Evolutionary conservation across 495 filamentous ascomycete species (phyloP).

Genomic region (Neurospora tetrasperma): DNA sequence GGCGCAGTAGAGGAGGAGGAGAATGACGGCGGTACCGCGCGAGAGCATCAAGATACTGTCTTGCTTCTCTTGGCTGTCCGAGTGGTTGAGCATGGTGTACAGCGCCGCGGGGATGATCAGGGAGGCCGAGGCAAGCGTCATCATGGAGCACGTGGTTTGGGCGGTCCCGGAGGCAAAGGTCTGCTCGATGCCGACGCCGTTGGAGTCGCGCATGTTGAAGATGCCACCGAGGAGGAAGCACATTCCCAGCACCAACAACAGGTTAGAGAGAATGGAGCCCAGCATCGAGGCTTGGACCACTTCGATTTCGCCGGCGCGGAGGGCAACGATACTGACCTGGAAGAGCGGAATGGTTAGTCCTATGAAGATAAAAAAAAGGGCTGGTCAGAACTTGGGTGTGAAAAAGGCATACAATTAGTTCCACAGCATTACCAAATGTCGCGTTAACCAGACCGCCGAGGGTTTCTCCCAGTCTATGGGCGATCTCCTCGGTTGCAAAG

Average conservation of each 20-base stretch:
- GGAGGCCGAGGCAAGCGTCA: slow-evolving; percentile 84
- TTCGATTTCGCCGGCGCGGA: slow-evolving; percentile 76
- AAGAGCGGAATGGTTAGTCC: slow-evolving; percentile 9
- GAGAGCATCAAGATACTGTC: slow-evolving; percentile 72
- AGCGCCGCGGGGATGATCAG: slow-evolving; percentile 85
- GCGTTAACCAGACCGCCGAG: slow-evolving; percentile 90
- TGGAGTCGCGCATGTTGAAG: slow-evolving; percentile 35
- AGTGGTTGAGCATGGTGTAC: slow-evolving; percentile 34
- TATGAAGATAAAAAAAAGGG: slow-evolving; percentile 7
- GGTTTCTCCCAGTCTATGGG: slow-evolving; percentile 74
- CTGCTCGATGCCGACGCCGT: slow-evolving; percentile 48
- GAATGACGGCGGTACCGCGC: slow-evolving; percentile 80
- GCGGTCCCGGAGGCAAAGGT: slow-evolving; percentile 79
- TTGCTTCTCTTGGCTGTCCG: slow-evolving; percentile 33
- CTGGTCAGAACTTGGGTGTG: slow-evolving; percentile 8
- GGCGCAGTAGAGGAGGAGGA: slow-evolving; percentile 77
- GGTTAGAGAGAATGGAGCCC: slow-evolving; percentile 91
- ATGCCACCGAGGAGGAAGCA: slow-evolving; percentile 90
- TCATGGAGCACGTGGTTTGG: slow-evolving; percentile 90
- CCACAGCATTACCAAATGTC: slow-evolving; percentile 96
- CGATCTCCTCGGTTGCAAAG: slow-evolving; percentile 91
- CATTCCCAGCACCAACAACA: slow-evolving; percentile 89
- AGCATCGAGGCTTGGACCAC: slow-evolving; percentile 98
- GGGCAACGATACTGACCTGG: slow-evolving; percentile 88
- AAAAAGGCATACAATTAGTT: slow-evolving; percentile 67